Conservation (phyloP, 2,329 filamentous ascomycete species). For the Paraphaeosphaeria minitans region DNA sequence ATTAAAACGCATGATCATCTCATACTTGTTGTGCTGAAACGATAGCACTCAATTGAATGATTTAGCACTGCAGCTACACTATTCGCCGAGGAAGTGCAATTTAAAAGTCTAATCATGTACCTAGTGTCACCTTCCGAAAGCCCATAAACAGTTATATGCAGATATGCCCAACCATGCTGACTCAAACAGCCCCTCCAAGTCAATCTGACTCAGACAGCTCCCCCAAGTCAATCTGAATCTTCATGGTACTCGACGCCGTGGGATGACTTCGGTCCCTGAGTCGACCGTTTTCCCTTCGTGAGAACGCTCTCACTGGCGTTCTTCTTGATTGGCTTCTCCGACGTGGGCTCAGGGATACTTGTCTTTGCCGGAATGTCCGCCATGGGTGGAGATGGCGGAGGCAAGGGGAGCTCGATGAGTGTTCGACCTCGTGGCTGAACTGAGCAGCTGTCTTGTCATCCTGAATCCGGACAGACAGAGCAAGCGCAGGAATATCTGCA, state of each 20-base stretch:
- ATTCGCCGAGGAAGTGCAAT: too few species aligned
- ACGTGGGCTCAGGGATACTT: neutral
- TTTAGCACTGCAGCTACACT: too few species aligned
- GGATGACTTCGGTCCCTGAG: neutral
- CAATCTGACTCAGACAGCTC: neutral
- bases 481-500: neutral
- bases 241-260: neutral
- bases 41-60: too few species aligned
- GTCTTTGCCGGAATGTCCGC: neutral
- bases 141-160: too few species aligned
- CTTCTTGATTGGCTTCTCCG: neutral
- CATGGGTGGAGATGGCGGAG: neutral
- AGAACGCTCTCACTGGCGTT: neutral
- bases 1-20: too few species aligned
- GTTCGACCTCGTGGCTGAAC: neutral
- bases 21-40: too few species aligned
- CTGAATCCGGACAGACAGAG: neutral
- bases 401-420: neutral
- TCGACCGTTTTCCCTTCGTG: neutral
- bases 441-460: neutral
- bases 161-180: neutral
- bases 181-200: neutral
- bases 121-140: too few species aligned
- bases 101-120: too few species aligned
- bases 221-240: neutral